Evolutionary conservation across 192 early-diverging fungal species (phyloP), one percentile per base, ranked within the genome.

Genomic region (Radiomyces spectabilis): DNA sequence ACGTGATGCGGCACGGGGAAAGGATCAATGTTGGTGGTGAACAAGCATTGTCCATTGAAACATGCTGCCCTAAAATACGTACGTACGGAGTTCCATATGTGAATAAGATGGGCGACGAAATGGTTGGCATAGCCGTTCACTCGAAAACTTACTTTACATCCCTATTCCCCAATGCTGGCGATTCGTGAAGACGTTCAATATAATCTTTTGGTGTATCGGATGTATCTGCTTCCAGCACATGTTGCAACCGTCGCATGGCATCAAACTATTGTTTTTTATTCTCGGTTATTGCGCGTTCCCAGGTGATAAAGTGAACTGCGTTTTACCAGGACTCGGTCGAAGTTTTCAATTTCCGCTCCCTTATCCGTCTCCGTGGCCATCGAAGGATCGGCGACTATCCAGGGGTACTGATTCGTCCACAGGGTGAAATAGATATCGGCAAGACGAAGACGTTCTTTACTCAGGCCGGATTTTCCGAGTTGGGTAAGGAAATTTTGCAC

Each of bases 391-490:
- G 65, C 69, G 5, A 81, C 41, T 32, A 78, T 61, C 52, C 71
- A 81, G 13, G 79, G 79, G 39, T 78, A 81, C 46, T 81, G 76
- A 44, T 81, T 81, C 13, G 69, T 74, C 79, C 79, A 81, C 19
- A 81, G 68, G 13, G 76, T 72, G 41, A 81, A 81, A 41, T 78
- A 81, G 56, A 66, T 65, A 30, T 81, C 79, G 19, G 69, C 66
- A 39, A 72, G 46, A 25, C 55, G 57, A 30, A 78, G 52, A 16
- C 68, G 56, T 22, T 74, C 72, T 63, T 74, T 78, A 1, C 55
- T 58, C n/a, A 81, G 45, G 0, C 69, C 70, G 13, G 52, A 63
- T 31, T 67, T 71, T 25, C 76, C 79, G 7, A 71, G 49, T 48
- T 81, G 79, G 4, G 72, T 73, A 15, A 81, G 38, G 31, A 81